These are phyloP conservation scores for Petunia hybrid DNA, from an alignment of 305 asterid species.

Conservation along the genomic window DNA sequence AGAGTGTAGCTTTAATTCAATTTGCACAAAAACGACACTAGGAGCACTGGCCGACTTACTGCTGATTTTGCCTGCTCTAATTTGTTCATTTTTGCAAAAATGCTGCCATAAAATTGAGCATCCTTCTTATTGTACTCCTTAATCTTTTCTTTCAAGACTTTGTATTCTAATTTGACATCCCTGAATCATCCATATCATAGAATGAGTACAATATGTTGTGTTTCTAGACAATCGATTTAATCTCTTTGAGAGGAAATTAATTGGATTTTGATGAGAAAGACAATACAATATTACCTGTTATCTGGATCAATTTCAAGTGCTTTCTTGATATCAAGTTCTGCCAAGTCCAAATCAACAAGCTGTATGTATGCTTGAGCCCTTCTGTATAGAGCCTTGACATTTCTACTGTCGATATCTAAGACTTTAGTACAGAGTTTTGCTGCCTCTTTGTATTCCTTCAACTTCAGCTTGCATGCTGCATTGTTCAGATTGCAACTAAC, in stretches of 20 bases:
- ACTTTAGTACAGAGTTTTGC: conserved; percentile 74
- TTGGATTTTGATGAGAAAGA: background rate
- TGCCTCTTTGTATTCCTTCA: conserved; percentile 68
- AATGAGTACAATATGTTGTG: background rate
- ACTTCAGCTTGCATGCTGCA: conserved; percentile 81
- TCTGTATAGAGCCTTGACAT: conserved; percentile 44
- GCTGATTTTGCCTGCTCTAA: conserved; percentile 38
- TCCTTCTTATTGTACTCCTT: conserved; percentile 49
- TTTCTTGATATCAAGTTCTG: conserved; percentile 45
- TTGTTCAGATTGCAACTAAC: conserved; percentile 65
- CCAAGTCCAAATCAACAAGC: conserved; percentile 40
- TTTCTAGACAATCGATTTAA: background rate
- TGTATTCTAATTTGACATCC: conserved; percentile 50
- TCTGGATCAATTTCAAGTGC: conserved; percentile 51
- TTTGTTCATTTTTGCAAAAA: conserved; percentile 45
- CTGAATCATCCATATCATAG: conserved; percentile 35
- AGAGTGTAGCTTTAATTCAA: background rate
- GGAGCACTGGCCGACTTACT: conserved; percentile 42
- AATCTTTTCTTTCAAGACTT: conserved; percentile 44
- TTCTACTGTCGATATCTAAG: conserved; percentile 36
- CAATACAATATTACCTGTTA: conserved; percentile 28
- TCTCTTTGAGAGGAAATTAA: background rate
- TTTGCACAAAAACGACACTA: background rate
- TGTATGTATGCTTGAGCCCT: conserved; percentile 48
- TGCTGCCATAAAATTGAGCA: conserved; percentile 48